These are phyloP conservation scores for Megacollybia marginata DNA, from an alignment of 768 basidiomycete genomes.

Conservation along the genomic window DNA sequence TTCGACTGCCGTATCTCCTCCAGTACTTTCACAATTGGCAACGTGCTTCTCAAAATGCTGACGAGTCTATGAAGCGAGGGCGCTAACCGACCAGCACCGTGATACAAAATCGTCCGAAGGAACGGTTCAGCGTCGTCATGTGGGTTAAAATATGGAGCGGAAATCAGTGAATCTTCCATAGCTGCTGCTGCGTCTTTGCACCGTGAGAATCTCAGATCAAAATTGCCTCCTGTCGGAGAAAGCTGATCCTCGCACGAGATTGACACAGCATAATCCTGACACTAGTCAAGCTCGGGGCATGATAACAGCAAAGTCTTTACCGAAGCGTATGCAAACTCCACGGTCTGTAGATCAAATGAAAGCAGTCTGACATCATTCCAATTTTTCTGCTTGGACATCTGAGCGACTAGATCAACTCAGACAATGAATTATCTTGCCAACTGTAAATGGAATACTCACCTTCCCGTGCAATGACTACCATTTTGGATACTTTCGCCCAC, in stretches of 20 bases:
- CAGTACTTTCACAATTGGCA: constrained; percentile 70
- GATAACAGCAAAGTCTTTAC: constrained; percentile 24
- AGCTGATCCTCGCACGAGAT: constrained; percentile 77
- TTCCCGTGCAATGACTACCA: constrained; percentile 89
- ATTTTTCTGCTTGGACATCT: constrained; percentile 66
- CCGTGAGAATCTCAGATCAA: constrained; percentile 68
- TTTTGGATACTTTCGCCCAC: constrained; percentile 89
- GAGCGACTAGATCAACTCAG: constrained; percentile 47
- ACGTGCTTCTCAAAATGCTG: constrained; percentile 62
- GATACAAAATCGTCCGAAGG: constrained; percentile 62
- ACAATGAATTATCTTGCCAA: neutral
- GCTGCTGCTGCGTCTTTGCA: constrained; percentile 9
- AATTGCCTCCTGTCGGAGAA: constrained; percentile 59
- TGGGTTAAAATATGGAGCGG: constrained; percentile 46
- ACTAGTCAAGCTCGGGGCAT: neutral
- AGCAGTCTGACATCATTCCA: constrained; percentile 78
- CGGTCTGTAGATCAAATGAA: constrained; percentile 87
- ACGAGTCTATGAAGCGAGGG: constrained; percentile 62
- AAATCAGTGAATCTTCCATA: constrained; percentile 12
- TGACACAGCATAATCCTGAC: constrained; percentile 69
- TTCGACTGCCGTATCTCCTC: constrained; percentile 42
- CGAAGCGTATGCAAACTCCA: constrained; percentile 77
- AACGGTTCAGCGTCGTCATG: constrained; percentile 76
- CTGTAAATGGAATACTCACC: constrained; percentile 32
- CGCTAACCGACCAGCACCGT: constrained; percentile 56